Base-by-base conservation (phyloP, 176 grass and related monocot genomes). In the Oryza glaberrima region DNA sequence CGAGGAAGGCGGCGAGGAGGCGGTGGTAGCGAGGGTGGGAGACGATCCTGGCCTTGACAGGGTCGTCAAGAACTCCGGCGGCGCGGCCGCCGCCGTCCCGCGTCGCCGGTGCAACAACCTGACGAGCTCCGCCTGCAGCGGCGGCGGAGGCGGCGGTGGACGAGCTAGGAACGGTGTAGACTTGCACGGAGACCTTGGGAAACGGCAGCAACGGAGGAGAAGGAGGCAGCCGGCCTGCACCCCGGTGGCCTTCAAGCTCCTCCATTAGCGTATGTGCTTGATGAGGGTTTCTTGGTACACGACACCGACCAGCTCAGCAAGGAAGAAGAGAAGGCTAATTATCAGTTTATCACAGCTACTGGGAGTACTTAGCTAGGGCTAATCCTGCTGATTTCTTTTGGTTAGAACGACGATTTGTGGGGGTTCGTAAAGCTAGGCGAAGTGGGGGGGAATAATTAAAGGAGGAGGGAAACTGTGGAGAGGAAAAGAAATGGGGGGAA, bases 1-100 rank as follows among this genome's bases (percentile, higher is more conserved):
- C 91, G 48, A 92, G 80, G 76, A 89, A 92, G 70, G 87, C 84
- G 20, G 80, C 30, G 82, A 92, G 84, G 66, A 92, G 91, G 87
- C 49, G 63, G 82, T 74, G 85, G 70, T 89, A 92, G 54, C 85
- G 80, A 63, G 87, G 91, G 65, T 92, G 91, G 44, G 84, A 92
- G 71, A 92, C 73, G 46, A 92, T 92, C 76, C 67, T 86, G 77
- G 87, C 87, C 87, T 92, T 89, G 76, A 89, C 17, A 56, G 87
- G 69, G 11, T 88, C 86, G 11, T 88, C 86, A 7, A 76, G 75
- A 77, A 63, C 58, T 63, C 47, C 70, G 30, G 28, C 70, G n/a
- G 15, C 82, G 70, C 81, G 40, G 73, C 82, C 10, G 82, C 9
- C 36, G 36, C 40, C 72, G 60, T 28, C 45, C 4, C 49, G 82